Percentiles rank a stretch among this genome's conserved stretches.
These are phyloP conservation scores for Collariella sp. DNA, from an alignment of 495 filamentous ascomycete species.

Conservation along the genomic window DNA sequence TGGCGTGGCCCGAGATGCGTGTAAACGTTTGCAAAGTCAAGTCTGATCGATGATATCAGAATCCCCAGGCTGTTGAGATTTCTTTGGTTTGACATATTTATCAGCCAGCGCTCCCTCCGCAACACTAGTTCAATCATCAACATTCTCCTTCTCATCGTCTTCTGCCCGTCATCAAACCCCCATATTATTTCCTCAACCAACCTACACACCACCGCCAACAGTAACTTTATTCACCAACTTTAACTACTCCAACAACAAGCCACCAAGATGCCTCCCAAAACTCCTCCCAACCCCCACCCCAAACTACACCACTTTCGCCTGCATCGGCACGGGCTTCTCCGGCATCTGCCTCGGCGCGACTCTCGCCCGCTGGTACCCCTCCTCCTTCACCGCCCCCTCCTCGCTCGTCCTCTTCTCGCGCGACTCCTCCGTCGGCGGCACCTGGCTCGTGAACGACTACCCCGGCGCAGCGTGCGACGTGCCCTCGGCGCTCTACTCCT, in stretches of 20 bases:
- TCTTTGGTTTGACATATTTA: no score
- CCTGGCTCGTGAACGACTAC: conserved; percentile 61
- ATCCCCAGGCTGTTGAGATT: no score
- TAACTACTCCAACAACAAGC: neutral
- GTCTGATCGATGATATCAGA: no score
- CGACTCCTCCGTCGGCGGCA: conserved; percentile 54
- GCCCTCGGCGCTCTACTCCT: conserved; percentile 45
- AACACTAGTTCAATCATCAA: no score
- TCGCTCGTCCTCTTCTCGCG: conserved; percentile 47
- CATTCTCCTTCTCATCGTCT: no score
- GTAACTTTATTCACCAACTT: no score
- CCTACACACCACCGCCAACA: no score
- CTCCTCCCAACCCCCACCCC: neutral
- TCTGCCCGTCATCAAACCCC: no score
- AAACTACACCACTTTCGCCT: conserved; percentile 30
- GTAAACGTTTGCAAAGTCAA: no score
- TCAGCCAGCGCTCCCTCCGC: no score
- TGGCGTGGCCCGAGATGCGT: no score
- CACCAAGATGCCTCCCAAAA: neutral
- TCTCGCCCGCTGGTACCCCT: conserved; percentile 45
- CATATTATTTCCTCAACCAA: no score
- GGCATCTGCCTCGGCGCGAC: conserved; percentile 59
- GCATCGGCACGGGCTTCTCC: conserved; percentile 57
- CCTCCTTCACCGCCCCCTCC: neutral
- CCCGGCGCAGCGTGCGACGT: conserved; percentile 48